Conservation (phyloP, 2,329 filamentous ascomycete species). For the Trichoderma asperellum region DNA sequence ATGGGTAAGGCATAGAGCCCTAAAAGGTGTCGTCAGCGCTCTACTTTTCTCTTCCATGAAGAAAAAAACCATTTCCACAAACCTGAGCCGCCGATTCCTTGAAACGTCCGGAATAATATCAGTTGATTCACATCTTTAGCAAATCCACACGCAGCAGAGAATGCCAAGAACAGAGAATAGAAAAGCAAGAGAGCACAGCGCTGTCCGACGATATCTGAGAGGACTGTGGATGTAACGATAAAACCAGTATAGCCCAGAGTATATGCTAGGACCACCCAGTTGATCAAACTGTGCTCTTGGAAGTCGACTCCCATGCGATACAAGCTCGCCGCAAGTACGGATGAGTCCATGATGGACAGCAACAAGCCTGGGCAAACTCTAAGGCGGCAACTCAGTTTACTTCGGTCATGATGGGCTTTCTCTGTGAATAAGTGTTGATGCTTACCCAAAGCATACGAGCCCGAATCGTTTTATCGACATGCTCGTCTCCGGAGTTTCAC, state of each 20-base stretch:
- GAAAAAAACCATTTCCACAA: conserved; percentile 27
- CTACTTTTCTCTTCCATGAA: neutral
- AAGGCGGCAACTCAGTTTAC: neutral
- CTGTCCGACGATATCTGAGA: conserved; percentile 60
- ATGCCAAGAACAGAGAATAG: conserved; percentile 58
- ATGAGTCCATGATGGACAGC: conserved; percentile 62
- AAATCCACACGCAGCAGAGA: conserved; percentile 59
- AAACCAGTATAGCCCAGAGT: conserved; percentile 61
- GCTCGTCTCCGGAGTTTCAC: conserved; percentile 9
- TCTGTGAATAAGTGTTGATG: neutral
- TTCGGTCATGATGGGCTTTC: neutral
- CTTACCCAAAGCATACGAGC: conserved; percentile 42
- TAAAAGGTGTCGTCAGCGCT: conserved; percentile 27
- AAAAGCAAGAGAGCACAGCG: conserved; percentile 54
- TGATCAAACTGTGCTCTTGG: conserved; percentile 48
- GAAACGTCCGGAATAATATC: conserved; percentile 53
- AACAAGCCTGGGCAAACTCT: conserved; percentile 59
- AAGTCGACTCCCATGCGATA: conserved; percentile 60
- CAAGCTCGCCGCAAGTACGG: conserved; percentile 63
- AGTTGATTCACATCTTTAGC: conserved; percentile 45
- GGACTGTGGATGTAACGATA: conserved; percentile 57
- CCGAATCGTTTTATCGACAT: conserved; percentile 42
- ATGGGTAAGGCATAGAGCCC: conserved; percentile 61
- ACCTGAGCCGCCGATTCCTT: conserved; percentile 58
- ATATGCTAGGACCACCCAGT: conserved; percentile 61